A percentile compares a stretch with the other conserved stretches of the same genome.
Conservation (phyloP, 129 eudicot genomes). For the Logfia minima region DNA sequence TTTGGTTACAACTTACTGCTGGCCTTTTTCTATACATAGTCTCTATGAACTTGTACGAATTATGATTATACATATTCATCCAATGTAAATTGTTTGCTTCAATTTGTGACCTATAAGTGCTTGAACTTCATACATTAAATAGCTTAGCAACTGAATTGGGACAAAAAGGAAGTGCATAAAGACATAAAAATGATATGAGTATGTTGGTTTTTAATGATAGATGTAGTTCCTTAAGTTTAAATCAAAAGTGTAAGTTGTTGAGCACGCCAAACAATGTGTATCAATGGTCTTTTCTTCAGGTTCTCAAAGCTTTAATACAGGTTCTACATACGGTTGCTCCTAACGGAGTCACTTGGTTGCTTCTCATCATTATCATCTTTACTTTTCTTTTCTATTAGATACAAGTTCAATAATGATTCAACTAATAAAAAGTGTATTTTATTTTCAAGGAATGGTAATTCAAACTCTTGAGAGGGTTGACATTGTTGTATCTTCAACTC, state of each 20-base stretch:
- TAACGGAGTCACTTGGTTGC: neutral
- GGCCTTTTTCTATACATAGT: neutral
- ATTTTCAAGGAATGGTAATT: neutral
- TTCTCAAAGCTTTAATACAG: neutral
- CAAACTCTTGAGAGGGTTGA: neutral
- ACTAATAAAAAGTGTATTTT: neutral
- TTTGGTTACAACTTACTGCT: constrained; percentile 11
- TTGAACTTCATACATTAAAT: neutral
- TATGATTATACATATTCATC: constrained; percentile 7
- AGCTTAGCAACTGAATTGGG: neutral
- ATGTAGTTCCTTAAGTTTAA: neutral
- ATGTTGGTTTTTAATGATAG: neutral
- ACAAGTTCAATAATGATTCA: neutral
- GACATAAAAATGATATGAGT: too few relatives aligned
- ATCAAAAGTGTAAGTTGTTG: neutral
- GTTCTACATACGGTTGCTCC: neutral
- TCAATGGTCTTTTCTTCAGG: neutral
- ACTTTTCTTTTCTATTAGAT: neutral
- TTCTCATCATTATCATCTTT: neutral
- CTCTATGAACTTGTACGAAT: constrained; percentile 12
- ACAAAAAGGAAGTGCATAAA: too few relatives aligned
- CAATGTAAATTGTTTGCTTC: constrained; percentile 1
- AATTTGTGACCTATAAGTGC: neutral
- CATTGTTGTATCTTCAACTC: neutral
- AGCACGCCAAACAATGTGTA: neutral